Conservation (phyloP, 176 grass and related monocot genomes). For the Aegilops umbellulata region DNA sequence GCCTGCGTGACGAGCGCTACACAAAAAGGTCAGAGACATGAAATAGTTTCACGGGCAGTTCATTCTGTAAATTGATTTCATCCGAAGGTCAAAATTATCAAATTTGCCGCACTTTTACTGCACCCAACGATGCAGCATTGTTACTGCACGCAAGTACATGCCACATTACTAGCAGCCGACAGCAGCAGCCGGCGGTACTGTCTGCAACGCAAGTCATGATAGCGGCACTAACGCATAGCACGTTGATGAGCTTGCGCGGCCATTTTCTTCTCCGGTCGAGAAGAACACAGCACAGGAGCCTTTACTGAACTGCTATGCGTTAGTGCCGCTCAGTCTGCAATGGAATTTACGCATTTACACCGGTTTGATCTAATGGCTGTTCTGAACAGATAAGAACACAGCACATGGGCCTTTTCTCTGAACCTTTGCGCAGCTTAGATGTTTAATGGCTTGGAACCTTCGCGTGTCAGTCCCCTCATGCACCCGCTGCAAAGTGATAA, state of each 20-base stretch:
- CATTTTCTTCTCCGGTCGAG: background rate
- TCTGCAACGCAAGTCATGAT: background rate
- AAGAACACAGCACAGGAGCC: too few relatives aligned
- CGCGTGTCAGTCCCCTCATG: slow-evolving; percentile 29
- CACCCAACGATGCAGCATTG: too few relatives aligned
- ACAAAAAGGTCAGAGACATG: too few relatives aligned
- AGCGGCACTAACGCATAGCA: background rate
- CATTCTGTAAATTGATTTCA: too few relatives aligned
- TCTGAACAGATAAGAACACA: background rate
- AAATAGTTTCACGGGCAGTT: too few relatives aligned
- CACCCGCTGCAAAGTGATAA: background rate
- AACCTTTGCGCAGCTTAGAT: slow-evolving; percentile 25
- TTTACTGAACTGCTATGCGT: too few relatives aligned
- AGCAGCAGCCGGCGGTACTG: background rate
- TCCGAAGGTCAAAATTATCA: too few relatives aligned
- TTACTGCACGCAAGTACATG: background rate
- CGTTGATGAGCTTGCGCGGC: background rate
- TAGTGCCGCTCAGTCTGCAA: background rate
- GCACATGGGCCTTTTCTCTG: slow-evolving; percentile 5
- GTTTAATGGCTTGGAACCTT: slow-evolving; percentile 52
- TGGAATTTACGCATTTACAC: background rate
- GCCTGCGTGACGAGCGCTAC: too few relatives aligned
- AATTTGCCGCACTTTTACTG: too few relatives aligned
- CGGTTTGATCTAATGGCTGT: background rate
- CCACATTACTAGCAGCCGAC: background rate